Evolutionary conservation across 768 basidiomycete genomes (phyloP), one percentile per base, ranked within the genome.

Genomic region (Auricularia cornea): DNA sequence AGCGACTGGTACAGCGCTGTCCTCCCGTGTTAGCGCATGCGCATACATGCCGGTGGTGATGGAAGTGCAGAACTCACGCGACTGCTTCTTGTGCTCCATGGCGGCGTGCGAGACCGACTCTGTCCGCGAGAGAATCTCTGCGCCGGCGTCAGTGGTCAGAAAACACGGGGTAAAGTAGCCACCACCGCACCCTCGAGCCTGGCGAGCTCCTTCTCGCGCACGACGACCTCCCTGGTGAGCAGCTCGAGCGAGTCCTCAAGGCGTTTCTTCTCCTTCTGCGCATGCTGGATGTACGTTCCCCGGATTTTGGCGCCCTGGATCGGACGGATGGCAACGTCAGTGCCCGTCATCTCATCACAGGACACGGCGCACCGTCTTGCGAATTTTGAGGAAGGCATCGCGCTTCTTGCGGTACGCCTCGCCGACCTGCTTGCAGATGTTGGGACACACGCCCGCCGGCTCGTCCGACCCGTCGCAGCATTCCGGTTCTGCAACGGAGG

Each of bases 381-480:
- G 83, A 41, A 91, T 75, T 76, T 93, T 94, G 35, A 79, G 78
- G 69, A 90, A 87, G n/a, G 83, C 90, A 44, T 88, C 89, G 32
- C 77, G 75, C 71, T 84, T 81, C 74, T 83, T 84, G 67, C 86
- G 78, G 73, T 90, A 84, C 33, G 70, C 83, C 63, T 84, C 83
- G 1, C 94, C 94, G 52, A 90, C 80, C 70, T 88, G 84, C 57
- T 80, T 79, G 72, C 97, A 99, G 2, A 75, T 76, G 72, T 97
- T 86, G 38, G 81, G 75, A 73, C 97, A 99, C 18, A 88, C 79
- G 20, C 93, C 93, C 11, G 83, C 74, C 29, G 79, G 81, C 76
- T 99, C 97, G 74, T 99, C 96, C 0, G 94, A 93, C 14, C 96
- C 96, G 68, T 99, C 96, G 70, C 96, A 99, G 69, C 96, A 99